These are phyloP conservation scores for Vanilla planifolia DNA, from an alignment of 106 monocot species.

Conservation along the genomic window DNA sequence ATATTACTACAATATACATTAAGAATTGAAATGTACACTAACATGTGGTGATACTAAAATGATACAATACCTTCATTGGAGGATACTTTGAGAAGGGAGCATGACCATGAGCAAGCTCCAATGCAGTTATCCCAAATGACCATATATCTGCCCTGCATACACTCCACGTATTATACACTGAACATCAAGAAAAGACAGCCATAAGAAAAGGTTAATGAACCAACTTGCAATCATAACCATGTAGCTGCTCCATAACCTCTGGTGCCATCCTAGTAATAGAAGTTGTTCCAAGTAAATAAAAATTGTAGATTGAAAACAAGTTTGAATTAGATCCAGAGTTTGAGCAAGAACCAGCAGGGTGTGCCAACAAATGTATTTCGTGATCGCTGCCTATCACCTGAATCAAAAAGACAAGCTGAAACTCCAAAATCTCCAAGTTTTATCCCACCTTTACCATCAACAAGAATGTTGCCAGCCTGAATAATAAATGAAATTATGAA, in stretches of 20 bases:
- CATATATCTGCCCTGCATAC: conserved; percentile 76
- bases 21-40: too few species aligned
- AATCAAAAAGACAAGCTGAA: conserved; percentile 69
- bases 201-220: conserved; percentile 2
- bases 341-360: conserved; percentile 54
- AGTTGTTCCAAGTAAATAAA: background rate
- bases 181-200: background rate
- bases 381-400: conserved; percentile 47
- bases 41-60: too few species aligned
- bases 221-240: conserved; percentile 72
- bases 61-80: conserved; percentile 50
- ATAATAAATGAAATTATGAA: background rate
- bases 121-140: conserved; percentile 91
- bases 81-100: conserved; percentile 75
- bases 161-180: background rate
- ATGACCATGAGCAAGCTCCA: conserved; percentile 86
- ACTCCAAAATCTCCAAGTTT: conserved; percentile 90
- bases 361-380: conserved; percentile 90
- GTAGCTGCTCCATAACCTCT: conserved; percentile 55
- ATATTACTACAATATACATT: too few species aligned
- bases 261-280: conserved; percentile 58
- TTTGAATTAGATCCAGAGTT: background rate
- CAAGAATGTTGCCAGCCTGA: conserved; percentile 83
- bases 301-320: background rate
- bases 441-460: conserved; percentile 53